These are phyloP conservation scores for Cryphonectria japonica DNA, from an alignment of 2,329 filamentous ascomycete species.

Conservation along the genomic window DNA sequence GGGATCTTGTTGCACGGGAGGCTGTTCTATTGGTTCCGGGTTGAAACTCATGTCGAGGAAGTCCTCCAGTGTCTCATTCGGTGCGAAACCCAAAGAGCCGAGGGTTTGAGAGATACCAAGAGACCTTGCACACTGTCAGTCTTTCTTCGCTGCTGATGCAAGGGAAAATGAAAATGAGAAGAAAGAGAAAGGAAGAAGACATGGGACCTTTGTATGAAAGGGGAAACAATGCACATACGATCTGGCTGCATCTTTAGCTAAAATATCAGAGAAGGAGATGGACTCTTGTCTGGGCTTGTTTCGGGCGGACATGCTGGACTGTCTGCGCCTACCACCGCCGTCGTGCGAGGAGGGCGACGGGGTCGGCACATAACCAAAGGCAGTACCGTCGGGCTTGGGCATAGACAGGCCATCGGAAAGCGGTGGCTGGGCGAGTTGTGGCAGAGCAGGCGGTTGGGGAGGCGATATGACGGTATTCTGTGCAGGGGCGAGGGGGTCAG, in stretches of 20 bases:
- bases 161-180: background rate
- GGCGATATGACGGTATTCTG: slow-evolving; percentile 17
- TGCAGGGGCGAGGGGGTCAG: slow-evolving; percentile 17
- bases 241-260: slow-evolving; percentile 42
- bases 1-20: slow-evolving; percentile 27
- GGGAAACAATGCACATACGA: slow-evolving; percentile 34
- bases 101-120: slow-evolving; percentile 41
- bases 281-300: slow-evolving; percentile 29
- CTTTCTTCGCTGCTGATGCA: background rate
- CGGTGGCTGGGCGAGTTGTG: slow-evolving; percentile 24
- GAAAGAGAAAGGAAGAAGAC: no score
- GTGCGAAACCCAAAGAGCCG: slow-evolving; percentile 42
- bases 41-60: slow-evolving; percentile 44
- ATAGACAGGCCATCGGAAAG: slow-evolving; percentile 14
- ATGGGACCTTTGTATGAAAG: background rate
- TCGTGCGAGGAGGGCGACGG: slow-evolving; percentile 31
- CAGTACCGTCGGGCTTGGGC: slow-evolving; percentile 19
- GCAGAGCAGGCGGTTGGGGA: slow-evolving; percentile 16
- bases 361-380: slow-evolving; percentile 26
- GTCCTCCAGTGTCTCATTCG: slow-evolving; percentile 43
- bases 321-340: slow-evolving; percentile 27
- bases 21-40: slow-evolving; percentile 37
- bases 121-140: slow-evolving; percentile 33
- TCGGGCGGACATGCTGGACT: slow-evolving; percentile 22
- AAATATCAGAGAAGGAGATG: slow-evolving; percentile 40